Evolutionary conservation across 2,329 filamentous ascomycete genomes (phyloP), one percentile per base, ranked within the genome.

Genomic region (Tympanopsis confertula): DNA sequence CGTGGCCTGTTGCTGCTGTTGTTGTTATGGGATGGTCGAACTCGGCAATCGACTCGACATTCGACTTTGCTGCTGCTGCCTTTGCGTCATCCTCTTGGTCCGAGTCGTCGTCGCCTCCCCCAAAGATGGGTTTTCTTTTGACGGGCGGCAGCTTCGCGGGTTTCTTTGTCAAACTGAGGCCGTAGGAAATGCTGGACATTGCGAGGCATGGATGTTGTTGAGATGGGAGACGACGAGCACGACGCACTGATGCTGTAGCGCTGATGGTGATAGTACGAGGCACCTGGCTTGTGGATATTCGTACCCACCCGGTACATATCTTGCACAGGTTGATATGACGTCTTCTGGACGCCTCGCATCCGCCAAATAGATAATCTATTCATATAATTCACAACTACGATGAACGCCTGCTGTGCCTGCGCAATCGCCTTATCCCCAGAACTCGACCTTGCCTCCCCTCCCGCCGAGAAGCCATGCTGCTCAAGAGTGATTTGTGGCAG

Each of bases 401-500:
- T 44, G 37, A 61, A 66, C 53, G 66, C 71, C 13, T 86, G 82
- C 58, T 85, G 80, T 53, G 86, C 79, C 17, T 87, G 82, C 56
- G 77, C 81, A 20, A 65, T 64, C 18, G 58, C 78, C 19, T 68
- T 86, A 19, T 63, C 68, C 32, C 62, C 69, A 4, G 63, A 71
- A 20, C 64, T 69, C 37, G 63, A 67, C 22, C 61, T 65, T 19
- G 66, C 66, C 47, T 59, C 69, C 45, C 65, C 68, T 41, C 66
- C 68, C 49, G 66, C 63, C 28, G 78, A 81, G 60, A 84, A 81
- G 52, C 67, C 72, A 22, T 89, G 85, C 55, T 89, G 84, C 55
- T 64, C 63, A 33, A 71, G 84, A 38, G 63, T 76, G 28, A 82
- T 89, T 50, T 91, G 84, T 57, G 74, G 75, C 13, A 65, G 64